Base-by-base conservation (phyloP, 352 stramenopile species). In the Saprolegnia diclina region DNA sequence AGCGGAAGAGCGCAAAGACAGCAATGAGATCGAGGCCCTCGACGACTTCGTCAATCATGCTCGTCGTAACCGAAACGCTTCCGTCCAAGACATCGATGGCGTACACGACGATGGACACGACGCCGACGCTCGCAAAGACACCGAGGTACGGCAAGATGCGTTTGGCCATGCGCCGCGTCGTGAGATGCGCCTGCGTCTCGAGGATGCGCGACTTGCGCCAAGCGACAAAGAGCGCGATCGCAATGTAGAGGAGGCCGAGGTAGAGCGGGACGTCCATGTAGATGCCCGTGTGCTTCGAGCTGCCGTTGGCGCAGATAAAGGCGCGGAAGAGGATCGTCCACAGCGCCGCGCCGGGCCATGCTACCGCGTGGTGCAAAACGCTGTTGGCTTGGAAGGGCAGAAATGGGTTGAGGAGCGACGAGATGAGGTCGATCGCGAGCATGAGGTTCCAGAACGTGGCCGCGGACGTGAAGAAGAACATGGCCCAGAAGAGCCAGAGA, bases 321-420 rank as follows among this genome's bases (percentile, higher is more conserved):
- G 86, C 88, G 19, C 82, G 83, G 65, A 94, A 94, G 10, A 83
- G 40, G 32, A 87, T 65, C 56, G 84, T 89, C 74, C 85, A 94
- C 26, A 87, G 56, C 21, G 88, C 42, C n/a, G 86, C 77, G 0
- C 72, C 72, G 1, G 86, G 86, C 86, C 86, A 94, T n/a, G 86
- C 84, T 54, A 80, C 83, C 52, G 91, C 75, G 73, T 94, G 84
- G 68, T 92, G 83, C 75, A 91, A 90, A 74, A 91, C 71, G 67
- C 89, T 89, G 77, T 94, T 85, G 56, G 83, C 81, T 71, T 91
- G 88, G 76, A 94, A 94, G 9, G 86, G 86, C 56, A 94, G 69
- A 74, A 94, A 94, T 70, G 86, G 86, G 72, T 94, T 94, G 48
- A 82, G 91, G 13, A 94, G 76, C 71, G 86, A 94, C 73, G 91